These are phyloP conservation scores for Pleurotus pulmonarius DNA, from an alignment of 768 basidiomycete species.

Conservation along the genomic window DNA sequence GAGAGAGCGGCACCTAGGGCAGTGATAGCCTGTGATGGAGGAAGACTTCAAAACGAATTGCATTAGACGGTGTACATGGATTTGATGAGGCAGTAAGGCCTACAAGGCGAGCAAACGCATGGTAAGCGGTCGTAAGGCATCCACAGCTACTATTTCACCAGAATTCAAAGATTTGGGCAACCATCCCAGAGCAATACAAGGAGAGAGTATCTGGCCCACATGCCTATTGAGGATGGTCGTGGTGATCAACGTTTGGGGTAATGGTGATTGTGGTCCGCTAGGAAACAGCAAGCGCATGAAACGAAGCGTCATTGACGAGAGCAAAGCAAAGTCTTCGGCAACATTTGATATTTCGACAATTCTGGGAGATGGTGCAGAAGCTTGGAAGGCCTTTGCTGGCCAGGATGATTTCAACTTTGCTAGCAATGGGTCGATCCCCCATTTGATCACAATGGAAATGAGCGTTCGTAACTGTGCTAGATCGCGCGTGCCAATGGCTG, in stretches of 20 bases:
- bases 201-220: constrained; percentile 52
- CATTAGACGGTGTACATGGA: constrained; percentile 2
- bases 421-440: constrained; percentile 61
- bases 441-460: constrained; percentile 65
- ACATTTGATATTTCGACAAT: constrained; percentile 43
- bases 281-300: constrained; percentile 54
- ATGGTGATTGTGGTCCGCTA: constrained; percentile 37
- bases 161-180: constrained; percentile 49
- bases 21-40: constrained; percentile 62
- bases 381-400: constrained; percentile 24
- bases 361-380: constrained; percentile 19
- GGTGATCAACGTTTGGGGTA: constrained; percentile 60
- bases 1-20: constrained; percentile 62
- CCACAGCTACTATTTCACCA: constrained; percentile 33
- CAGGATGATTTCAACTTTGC: constrained; percentile 35
- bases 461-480: constrained; percentile 58
- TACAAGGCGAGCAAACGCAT: constrained; percentile 63
- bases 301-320: constrained; percentile 39
- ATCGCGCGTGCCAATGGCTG: constrained; percentile 64
- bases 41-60: constrained; percentile 39
- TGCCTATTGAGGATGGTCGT: constrained; percentile 54
- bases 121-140: constrained; percentile 45
- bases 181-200: constrained; percentile 70
- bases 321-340: constrained; percentile 36
- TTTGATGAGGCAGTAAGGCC: constrained; percentile 23